phyloP scores from a whole-genome alignment of 495 filamentous ascomycete species.

The Staphylotrichum tortipilum region DNA sequence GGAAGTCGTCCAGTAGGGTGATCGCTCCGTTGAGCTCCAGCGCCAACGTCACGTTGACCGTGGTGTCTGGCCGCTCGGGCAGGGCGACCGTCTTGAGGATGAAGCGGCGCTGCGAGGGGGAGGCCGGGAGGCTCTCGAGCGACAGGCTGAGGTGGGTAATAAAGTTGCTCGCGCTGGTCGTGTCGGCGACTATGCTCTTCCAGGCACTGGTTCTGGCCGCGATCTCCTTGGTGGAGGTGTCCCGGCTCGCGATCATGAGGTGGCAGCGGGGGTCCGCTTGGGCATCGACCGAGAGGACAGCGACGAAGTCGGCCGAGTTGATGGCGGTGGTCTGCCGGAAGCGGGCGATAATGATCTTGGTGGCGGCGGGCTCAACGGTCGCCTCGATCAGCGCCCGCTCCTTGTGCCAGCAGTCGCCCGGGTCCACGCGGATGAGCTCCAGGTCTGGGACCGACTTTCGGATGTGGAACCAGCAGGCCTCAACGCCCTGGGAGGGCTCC shows the following conservation, averaged over 20 bases:
- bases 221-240: not conserved
- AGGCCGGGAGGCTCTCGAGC: not conserved
- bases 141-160: not conserved
- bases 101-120: not conserved
- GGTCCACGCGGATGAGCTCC: not conserved
- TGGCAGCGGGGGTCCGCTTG: not conserved
- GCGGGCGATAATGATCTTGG: not conserved
- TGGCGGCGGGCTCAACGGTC: not conserved
- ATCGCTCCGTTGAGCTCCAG: not conserved
- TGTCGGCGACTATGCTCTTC: not conserved
- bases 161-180: not conserved
- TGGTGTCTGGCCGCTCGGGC: not conserved
- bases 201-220: not conserved
- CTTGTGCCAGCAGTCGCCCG: not conserved
- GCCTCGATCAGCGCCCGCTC: conserved; percentile 5
- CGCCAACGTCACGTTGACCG: not conserved
- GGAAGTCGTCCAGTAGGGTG: not conserved
- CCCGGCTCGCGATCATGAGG: not conserved
- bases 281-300: not conserved
- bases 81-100: not conserved
- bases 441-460: not conserved
- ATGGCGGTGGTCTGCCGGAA: not conserved
- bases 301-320: not conserved
- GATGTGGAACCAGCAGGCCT: not conserved
- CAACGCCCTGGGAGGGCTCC: not conserved